Percentiles rank a stretch among this genome's conserved stretches.
These are phyloP conservation scores for Liquidambar formosana DNA, from an alignment of 164 flowering plant genomes.

Conservation along the genomic window DNA sequence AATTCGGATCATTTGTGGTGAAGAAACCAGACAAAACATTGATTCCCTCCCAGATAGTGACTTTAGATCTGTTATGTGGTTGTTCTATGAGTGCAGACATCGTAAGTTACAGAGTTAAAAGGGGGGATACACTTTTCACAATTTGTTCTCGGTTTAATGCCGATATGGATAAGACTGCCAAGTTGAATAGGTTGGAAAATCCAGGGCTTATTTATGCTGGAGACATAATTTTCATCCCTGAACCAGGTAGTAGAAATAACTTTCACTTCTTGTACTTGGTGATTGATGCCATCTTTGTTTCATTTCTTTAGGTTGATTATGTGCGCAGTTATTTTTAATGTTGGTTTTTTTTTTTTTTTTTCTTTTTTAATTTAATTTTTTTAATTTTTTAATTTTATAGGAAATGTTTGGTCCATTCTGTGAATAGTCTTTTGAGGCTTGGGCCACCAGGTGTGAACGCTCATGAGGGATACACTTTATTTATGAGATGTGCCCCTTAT, in stretches of 20 bases:
- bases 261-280: not conserved
- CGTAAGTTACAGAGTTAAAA: conserved; percentile 19
- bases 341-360: too few species aligned
- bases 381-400: too few species aligned
- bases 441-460: too few species aligned
- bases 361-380: too few species aligned
- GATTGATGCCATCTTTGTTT: too few species aligned
- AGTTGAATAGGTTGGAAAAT: conserved; percentile 21
- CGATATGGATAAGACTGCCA: conserved; percentile 14
- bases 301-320: too few species aligned
- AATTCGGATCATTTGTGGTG: conserved; percentile 30
- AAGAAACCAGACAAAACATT: conserved; percentile 18
- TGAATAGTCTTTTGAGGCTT: too few species aligned
- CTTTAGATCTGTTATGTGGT: conserved; percentile 29
- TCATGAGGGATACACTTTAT: too few species aligned
- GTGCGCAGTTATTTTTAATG: too few species aligned
- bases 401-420: too few species aligned
- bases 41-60: conserved; percentile 14
- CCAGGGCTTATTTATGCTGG: conserved; percentile 26
- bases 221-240: conserved; percentile 31
- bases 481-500: too few species aligned
- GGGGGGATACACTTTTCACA: conserved; percentile 32
- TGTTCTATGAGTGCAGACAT: conserved; percentile 16
- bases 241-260: conserved; percentile 18
- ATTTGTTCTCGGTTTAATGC: conserved; percentile 27